Percentiles rank a stretch among this genome's conserved stretches.
Evolutionary conservation across 495 filamentous ascomycete genomes (phyloP).

Genomic region (Penicillium mononematosum): DNA sequence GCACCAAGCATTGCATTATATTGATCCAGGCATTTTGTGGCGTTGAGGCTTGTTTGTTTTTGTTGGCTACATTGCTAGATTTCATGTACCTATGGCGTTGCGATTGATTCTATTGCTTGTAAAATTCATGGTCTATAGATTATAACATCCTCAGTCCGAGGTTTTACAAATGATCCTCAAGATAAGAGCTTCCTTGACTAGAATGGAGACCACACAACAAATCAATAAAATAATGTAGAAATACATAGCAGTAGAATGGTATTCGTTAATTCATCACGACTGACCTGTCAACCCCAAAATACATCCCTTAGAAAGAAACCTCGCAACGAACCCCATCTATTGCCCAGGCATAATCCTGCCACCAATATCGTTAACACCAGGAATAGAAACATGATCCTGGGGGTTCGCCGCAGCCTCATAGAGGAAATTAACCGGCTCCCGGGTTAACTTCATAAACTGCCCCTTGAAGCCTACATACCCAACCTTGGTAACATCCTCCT

Average conservation of each 20-base stretch:
- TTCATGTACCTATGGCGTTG: constrained; percentile 27
- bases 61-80: constrained; percentile 3
- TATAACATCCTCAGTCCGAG: neutral
- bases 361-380: constrained; percentile 43
- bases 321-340: constrained; percentile 14
- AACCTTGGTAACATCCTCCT: constrained; percentile 74
- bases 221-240: neutral
- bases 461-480: constrained; percentile 90
- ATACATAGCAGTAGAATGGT: neutral
- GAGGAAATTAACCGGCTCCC: constrained; percentile 78
- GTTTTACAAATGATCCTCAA: neutral
- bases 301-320: neutral
- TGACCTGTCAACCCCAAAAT: neutral
- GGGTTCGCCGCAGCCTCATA: constrained; percentile 96
- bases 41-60: constrained; percentile 4
- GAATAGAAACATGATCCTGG: constrained; percentile 66
- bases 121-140: constrained; percentile 10
- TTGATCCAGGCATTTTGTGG: constrained; percentile 19
- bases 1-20: constrained; percentile 16
- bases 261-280: constrained; percentile 10
- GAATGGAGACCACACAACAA: neutral
- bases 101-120: constrained; percentile 10
- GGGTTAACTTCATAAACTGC: constrained; percentile 80
- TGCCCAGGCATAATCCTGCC: constrained; percentile 43
- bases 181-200: neutral